Percentiles rank a stretch among this genome's conserved stretches.
These are phyloP conservation scores for Apophysomyces trapeziformis DNA, from an alignment of 371 early-diverging fungal species.

Conservation along the genomic window DNA sequence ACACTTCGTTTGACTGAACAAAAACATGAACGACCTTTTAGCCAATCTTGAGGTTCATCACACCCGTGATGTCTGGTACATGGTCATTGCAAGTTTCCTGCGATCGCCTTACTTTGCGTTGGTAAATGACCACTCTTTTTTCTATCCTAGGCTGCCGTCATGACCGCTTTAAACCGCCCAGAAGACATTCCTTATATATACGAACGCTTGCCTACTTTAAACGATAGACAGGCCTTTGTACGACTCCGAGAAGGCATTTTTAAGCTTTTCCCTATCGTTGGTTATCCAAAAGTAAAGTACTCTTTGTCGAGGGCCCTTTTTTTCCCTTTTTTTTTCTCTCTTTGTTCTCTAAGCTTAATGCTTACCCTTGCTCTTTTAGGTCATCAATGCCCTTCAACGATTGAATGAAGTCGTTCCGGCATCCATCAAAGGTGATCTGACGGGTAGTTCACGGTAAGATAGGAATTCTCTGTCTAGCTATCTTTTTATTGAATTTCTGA, in stretches of 20 bases:
- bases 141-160: constrained; percentile 29
- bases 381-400: constrained; percentile 38
- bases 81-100: too few species aligned
- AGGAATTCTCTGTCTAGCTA: too few species aligned
- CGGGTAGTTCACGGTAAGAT: too few species aligned
- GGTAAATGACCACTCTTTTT: too few species aligned
- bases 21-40: too few species aligned
- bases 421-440: not conserved
- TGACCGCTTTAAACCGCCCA: constrained; percentile 39
- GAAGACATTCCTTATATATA: constrained; percentile 39
- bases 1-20: too few species aligned
- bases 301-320: too few species aligned
- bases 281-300: constrained; percentile 40
- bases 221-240: constrained; percentile 18
- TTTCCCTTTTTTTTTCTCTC: not conserved
- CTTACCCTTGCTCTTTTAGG: constrained; percentile 15
- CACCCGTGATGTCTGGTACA: too few species aligned
- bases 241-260: constrained; percentile 42
- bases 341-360: too few species aligned
- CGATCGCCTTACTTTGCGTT: too few species aligned
- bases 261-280: constrained; percentile 35
- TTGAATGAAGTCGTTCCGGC: constrained; percentile 29
- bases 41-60: too few species aligned
- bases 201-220: not conserved
- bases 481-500: too few species aligned